phyloP scores from a whole-genome alignment of 1,284 basidiomycete species.

The Ceraceosorus guamensis region DNA sequence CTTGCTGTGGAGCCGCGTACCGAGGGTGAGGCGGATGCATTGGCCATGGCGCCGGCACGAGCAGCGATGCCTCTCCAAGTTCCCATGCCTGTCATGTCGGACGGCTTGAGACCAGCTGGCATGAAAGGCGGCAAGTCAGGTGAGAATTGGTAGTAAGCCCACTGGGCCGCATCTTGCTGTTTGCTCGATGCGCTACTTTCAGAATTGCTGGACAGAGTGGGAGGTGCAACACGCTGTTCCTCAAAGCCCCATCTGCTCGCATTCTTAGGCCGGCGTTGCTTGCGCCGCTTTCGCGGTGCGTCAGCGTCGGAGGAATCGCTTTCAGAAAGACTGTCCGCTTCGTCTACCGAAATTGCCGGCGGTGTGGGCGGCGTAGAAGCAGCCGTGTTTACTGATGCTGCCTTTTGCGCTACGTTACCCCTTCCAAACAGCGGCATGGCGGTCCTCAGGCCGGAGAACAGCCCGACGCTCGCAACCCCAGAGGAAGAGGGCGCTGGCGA shows the following conservation, averaged over 20 bases:
- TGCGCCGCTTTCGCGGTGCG: constrained; percentile 20
- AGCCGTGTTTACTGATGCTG: constrained; percentile 13
- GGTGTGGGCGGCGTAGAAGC: constrained; percentile 1
- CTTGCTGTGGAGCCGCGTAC: constrained; percentile 17
- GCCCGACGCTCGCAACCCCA: no score
- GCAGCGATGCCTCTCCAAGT: constrained; percentile 37
- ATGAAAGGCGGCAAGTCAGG: constrained; percentile 36
- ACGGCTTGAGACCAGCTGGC: constrained; percentile 21
- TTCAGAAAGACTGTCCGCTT: constrained; percentile 15
- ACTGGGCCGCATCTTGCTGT: constrained; percentile 13
- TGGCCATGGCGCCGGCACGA: constrained; percentile 15
- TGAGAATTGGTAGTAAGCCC: constrained; percentile 32
- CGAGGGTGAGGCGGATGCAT: constrained; percentile 14
- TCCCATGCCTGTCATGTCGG: constrained; percentile 28
- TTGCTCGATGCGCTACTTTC: not conserved
- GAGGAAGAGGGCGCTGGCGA: no score
- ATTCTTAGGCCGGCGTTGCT: constrained; percentile 9
- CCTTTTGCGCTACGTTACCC: constrained; percentile 7
- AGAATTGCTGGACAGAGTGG: not conserved
- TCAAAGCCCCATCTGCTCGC: constrained; percentile 16
- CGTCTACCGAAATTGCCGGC: constrained; percentile 14
- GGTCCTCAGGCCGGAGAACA: no score
- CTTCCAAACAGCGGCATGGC: constrained; percentile 8
- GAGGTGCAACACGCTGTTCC: constrained; percentile 18
- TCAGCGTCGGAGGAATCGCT: constrained; percentile 8